Evolutionary conservation across 2,329 filamentous ascomycete genomes (phyloP).

Genomic region (Colletotrichum lentis): DNA sequence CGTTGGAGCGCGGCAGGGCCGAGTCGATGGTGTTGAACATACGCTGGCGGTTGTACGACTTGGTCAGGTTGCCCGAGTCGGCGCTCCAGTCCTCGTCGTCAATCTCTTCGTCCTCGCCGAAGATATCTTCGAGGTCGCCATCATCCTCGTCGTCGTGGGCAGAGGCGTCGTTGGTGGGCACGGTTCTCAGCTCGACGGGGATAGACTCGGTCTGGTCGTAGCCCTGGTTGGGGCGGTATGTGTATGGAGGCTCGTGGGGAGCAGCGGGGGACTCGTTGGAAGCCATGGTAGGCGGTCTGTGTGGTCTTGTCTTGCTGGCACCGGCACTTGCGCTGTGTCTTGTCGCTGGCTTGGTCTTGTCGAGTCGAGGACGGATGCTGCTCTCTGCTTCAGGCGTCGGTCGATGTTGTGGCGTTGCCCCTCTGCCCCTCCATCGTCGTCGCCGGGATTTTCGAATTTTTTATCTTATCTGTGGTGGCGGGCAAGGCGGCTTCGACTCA

Average conservation of each 20-base stretch:
- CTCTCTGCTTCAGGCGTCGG: constrained; percentile 5
- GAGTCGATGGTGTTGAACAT: constrained; percentile 64
- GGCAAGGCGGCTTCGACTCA: constrained; percentile 21
- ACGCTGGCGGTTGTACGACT: constrained; percentile 86
- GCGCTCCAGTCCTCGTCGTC: constrained; percentile 64
- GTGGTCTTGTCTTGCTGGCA: background rate
- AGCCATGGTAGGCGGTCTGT: constrained; percentile 18
- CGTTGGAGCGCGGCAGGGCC: constrained; percentile 74
- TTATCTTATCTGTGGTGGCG: constrained; percentile 37
- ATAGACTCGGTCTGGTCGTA: constrained; percentile 50
- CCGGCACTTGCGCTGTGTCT: background rate
- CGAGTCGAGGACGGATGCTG: constrained; percentile 1
- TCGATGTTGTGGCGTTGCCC: constrained; percentile 6
- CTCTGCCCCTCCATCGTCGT: constrained; percentile 30
- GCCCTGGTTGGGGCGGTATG: constrained; percentile 55
- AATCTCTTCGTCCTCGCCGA: constrained; percentile 68
- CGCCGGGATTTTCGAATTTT: constrained; percentile 28
- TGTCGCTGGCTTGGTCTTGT: background rate
- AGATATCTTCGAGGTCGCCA: constrained; percentile 53
- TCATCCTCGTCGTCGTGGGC: constrained; percentile 43
- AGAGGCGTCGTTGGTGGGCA: constrained; percentile 14
- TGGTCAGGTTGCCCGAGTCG: constrained; percentile 75
- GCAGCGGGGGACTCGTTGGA: constrained; percentile 48
- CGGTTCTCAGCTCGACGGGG: constrained; percentile 29
- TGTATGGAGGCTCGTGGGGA: constrained; percentile 57